These are phyloP conservation scores for Trametes gibbosa DNA, from an alignment of 768 basidiomycete species.

Conservation along the genomic window DNA sequence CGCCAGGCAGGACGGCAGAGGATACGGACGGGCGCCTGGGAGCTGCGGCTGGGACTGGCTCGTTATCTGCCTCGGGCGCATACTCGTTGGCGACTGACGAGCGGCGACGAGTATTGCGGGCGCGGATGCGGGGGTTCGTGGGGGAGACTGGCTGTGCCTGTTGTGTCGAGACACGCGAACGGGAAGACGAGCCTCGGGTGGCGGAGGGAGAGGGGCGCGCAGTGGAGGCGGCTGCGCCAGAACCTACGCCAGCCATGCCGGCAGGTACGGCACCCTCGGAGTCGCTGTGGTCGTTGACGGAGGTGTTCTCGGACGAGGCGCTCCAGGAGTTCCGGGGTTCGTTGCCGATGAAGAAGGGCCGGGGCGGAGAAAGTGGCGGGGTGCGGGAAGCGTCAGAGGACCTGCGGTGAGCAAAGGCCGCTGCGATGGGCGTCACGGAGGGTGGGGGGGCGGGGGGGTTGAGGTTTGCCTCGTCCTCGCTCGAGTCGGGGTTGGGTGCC, in stretches of 20 bases:
- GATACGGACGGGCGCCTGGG: neutral
- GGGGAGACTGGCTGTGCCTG: constrained; percentile 8
- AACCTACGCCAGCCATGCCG: constrained; percentile 10
- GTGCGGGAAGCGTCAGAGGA: constrained; percentile 4
- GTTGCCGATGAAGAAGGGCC: constrained; percentile 38
- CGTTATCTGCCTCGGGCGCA: constrained; percentile 8
- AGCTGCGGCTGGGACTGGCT: neutral
- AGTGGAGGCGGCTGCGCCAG: constrained; percentile 1
- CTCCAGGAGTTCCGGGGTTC: constrained; percentile 23
- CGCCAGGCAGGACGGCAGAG: constrained; percentile 1
- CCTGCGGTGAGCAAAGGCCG: constrained; percentile 14
- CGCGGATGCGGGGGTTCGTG: constrained; percentile 16
- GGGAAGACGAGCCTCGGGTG: neutral
- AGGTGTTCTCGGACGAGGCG: constrained; percentile 18
- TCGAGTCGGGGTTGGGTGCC: constrained; percentile 20
- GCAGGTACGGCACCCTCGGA: constrained; percentile 20
- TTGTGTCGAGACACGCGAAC: neutral
- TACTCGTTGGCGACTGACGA: constrained; percentile 23
- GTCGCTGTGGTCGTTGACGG: constrained; percentile 25
- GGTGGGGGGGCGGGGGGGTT: constrained; percentile 8
- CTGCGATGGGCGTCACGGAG: constrained; percentile 16
- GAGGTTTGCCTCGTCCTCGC: constrained; percentile 24
- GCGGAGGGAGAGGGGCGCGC: constrained; percentile 2
- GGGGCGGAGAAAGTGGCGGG: constrained; percentile 32
- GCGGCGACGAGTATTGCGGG: constrained; percentile 26